These are phyloP conservation scores for Dactylellina parvicollis DNA, from an alignment of 2,329 filamentous ascomycete genomes.

Conservation along the genomic window DNA sequence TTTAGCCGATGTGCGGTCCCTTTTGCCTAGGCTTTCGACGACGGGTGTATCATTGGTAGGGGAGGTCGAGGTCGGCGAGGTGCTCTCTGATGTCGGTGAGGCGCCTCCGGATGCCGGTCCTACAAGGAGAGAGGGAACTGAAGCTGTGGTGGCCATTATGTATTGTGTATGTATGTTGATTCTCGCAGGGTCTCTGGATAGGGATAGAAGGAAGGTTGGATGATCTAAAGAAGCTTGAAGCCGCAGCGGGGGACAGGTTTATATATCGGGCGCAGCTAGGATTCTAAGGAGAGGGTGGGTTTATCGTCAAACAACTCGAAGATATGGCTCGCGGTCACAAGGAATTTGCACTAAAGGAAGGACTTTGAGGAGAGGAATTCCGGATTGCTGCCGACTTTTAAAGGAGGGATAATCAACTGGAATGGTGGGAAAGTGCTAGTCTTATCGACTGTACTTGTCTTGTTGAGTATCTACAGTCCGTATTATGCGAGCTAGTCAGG, in stretches of 20 bases:
- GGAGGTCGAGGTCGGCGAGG: slow-evolving; percentile 26
- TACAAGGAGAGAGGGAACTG: slow-evolving; percentile 56
- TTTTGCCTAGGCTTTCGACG: slow-evolving; percentile 46
- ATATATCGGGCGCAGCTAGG: slow-evolving; percentile 28
- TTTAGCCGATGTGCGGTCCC: slow-evolving; percentile 60
- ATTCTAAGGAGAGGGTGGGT: slow-evolving; percentile 6
- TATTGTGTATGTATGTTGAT: background rate
- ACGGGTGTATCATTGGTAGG: slow-evolving; percentile 60
- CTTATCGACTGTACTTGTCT: slow-evolving; percentile 49
- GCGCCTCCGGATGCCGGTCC: slow-evolving; percentile 40
- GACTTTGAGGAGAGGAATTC: slow-evolving; percentile 28
- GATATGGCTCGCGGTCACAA: slow-evolving; percentile 29
- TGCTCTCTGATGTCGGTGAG: slow-evolving; percentile 33
- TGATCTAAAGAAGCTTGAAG: slow-evolving; percentile 5
- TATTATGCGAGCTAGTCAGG: slow-evolving; percentile 42
- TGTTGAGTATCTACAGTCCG: slow-evolving; percentile 47
- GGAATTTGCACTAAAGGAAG: slow-evolving; percentile 19
- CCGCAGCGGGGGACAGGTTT: slow-evolving; percentile 18
- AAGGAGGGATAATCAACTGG: slow-evolving; percentile 42
- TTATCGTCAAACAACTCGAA: background rate
- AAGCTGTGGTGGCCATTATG: slow-evolving; percentile 37
- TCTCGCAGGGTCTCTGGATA: background rate
- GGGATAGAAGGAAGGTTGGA: background rate
- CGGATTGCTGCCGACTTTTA: slow-evolving; percentile 18
- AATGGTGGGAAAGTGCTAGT: slow-evolving; percentile 19